Base-by-base conservation (phyloP, 768 basidiomycete species). In the Suillus occidentalis region DNA sequence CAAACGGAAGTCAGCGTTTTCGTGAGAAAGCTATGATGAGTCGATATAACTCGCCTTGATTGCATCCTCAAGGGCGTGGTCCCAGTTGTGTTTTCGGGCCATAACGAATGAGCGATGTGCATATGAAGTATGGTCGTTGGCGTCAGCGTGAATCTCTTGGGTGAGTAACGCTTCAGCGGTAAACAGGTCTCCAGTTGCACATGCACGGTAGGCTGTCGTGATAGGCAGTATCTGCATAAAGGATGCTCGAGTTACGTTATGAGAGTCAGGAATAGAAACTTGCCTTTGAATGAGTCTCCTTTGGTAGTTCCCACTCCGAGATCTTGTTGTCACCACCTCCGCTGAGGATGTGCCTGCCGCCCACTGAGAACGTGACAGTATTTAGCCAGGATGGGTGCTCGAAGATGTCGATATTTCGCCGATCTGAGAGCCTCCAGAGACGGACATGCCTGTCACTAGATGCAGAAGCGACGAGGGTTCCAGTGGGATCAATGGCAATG, bases 361-460 rank as follows among this genome's bases (percentile, higher is more conserved):
- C 14, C 6, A 25, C 7, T 1, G 49, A 50, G 25, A 50, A 50
- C 1, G 25, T 50, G 25, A 28, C 25, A 25, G 34, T 4, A 36
- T 1, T 2, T 8, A 6, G 8, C 6, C 1, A 0, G 6, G 0
- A 25, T 9, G 25, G 16, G 25, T 16, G 49, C 49, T 16, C 1
- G 3, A 50, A 50, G 6, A 28, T 28, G 14, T 14, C 1, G 4
- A 50, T 28, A 1, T 14, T 28, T 8, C 4, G 49, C 25, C 0
- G 14, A 28, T 50, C 22, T 28, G 25, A 28, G 3, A 50, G 49
- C 25, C 0, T 1, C 47, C 47, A 49, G 47, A 49, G 47, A 12
- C 47, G 47, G 22, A 49, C 12, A 49, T 49, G 4, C 0, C 13
- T 13, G 47, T 49, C 22, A 0, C 5, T 0, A n/a, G 47, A 49